Evolutionary conservation across 352 stramenopile species (phyloP).

Genomic region (Globisporangium barbulae): DNA sequence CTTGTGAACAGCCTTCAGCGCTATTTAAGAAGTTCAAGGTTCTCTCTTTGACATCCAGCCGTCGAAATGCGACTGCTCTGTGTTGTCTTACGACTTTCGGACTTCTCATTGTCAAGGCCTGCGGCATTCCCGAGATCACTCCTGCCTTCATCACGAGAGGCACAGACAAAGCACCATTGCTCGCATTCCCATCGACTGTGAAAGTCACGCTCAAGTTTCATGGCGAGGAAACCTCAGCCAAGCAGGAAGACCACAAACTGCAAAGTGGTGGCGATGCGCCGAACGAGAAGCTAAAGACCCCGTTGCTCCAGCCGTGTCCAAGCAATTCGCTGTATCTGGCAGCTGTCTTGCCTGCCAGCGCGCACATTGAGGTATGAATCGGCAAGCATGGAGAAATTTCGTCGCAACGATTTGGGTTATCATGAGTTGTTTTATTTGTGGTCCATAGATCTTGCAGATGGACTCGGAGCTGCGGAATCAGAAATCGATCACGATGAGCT

Average conservation of each 20-base stretch:
- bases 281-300: constrained; percentile 37
- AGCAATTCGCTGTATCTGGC: constrained; percentile 36
- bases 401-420: background rate
- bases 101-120: constrained; percentile 39
- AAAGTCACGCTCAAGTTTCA: constrained; percentile 43
- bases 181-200: constrained; percentile 38
- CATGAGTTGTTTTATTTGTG: background rate
- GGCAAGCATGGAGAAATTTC: background rate
- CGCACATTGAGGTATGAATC: constrained; percentile 49
- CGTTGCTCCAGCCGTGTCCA: constrained; percentile 32
- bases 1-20: background rate
- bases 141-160: constrained; percentile 41
- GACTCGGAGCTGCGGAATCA: constrained; percentile 63
- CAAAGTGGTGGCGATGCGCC: constrained; percentile 39
- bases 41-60: constrained; percentile 35
- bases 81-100: constrained; percentile 62
- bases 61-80: constrained; percentile 29
- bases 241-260: constrained; percentile 55
- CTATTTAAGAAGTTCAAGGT: constrained; percentile 58
- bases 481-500: constrained; percentile 58
- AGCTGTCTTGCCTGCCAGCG: constrained; percentile 40
- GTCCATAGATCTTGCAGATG: constrained; percentile 54
- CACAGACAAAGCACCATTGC: constrained; percentile 34
- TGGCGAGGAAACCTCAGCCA: constrained; percentile 46
- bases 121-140: constrained; percentile 27